A percentile compares a stretch with the other conserved stretches of the same genome.
These are phyloP conservation scores for Boechera divaricarpa DNA, from an alignment of 345 rosid genomes.

Conservation along the genomic window DNA sequence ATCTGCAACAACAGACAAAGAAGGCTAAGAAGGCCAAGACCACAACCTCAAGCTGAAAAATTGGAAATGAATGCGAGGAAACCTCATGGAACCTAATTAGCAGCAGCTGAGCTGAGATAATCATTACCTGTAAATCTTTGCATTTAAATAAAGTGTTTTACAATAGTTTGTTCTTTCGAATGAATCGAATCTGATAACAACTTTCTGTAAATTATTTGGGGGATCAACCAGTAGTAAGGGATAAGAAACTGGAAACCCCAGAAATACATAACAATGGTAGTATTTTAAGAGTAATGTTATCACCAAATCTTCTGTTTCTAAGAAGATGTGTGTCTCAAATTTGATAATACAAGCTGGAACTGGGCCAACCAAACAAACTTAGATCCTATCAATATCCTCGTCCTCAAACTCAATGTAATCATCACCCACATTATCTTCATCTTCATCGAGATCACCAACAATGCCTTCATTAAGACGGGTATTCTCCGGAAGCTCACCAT, in stretches of 20 bases:
- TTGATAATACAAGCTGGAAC: slow-evolving; percentile 38
- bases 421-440: slow-evolving; percentile 61
- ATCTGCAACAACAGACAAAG: slow-evolving; percentile 40
- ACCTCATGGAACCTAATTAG: neutral
- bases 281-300: slow-evolving; percentile 15
- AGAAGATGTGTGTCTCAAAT: slow-evolving; percentile 14
- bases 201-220: slow-evolving; percentile 27
- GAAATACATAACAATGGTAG: slow-evolving; percentile 22
- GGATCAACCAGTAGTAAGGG: neutral
- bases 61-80: slow-evolving; percentile 42
- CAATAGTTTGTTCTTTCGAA: slow-evolving; percentile 7
- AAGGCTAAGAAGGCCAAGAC: slow-evolving; percentile 48
- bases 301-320: slow-evolving; percentile 5
- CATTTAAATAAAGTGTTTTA: neutral
- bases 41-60: slow-evolving; percentile 39
- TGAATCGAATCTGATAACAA: neutral
- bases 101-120: neutral
- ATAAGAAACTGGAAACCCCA: slow-evolving; percentile 19
- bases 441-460: slow-evolving; percentile 67
- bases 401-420: slow-evolving; percentile 79
- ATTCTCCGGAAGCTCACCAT: slow-evolving; percentile 74
- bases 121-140: slow-evolving; percentile 23
- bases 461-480: slow-evolving; percentile 73
- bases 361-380: slow-evolving; percentile 22
- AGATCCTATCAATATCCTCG: slow-evolving; percentile 80